Conservation (phyloP, 306 rosid genomes). For the Elaeagnus macrophylla region DNA sequence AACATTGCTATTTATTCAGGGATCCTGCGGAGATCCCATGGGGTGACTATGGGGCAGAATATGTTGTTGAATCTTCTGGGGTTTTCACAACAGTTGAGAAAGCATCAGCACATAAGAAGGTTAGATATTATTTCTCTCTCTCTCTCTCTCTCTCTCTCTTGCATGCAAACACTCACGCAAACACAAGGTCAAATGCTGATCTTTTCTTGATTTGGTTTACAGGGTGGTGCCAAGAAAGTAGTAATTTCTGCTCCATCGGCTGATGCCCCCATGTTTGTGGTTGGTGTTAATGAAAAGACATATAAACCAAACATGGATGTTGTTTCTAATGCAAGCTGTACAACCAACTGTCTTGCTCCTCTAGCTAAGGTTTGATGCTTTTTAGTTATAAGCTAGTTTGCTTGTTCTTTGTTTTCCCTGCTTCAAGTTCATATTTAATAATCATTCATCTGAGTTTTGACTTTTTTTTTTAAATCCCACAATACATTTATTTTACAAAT, state of each 20-base stretch:
- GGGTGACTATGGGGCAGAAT: slow-evolving; percentile 89
- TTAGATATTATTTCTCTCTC: slow-evolving; percentile 9
- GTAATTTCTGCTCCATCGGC: slow-evolving; percentile 98
- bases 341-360: slow-evolving; percentile 98
- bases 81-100: slow-evolving; percentile 76
- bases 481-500: no score
- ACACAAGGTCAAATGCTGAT: slow-evolving; percentile 1
- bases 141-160: slow-evolving; percentile 5
- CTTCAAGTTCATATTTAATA: no score
- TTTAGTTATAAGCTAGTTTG: not conserved
- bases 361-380: slow-evolving; percentile 74
- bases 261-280: slow-evolving; percentile 97
- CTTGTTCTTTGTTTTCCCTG: no score
- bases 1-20: slow-evolving; percentile 31
- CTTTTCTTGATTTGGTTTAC: slow-evolving; percentile 23
- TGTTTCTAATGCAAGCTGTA: slow-evolving; percentile 97
- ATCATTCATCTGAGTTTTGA: no score
- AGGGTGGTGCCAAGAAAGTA: slow-evolving; percentile 97
- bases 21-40: slow-evolving; percentile 91
- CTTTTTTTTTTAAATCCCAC: no score
- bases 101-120: slow-evolving; percentile 81
- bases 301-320: slow-evolving; percentile 77
- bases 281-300: slow-evolving; percentile 81
- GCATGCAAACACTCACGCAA: not conserved
- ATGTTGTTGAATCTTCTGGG: slow-evolving; percentile 87